Evolutionary conservation across 1,139 yeast genomes (phyloP).

Genomic region (Suhomyces guaymorum): DNA sequence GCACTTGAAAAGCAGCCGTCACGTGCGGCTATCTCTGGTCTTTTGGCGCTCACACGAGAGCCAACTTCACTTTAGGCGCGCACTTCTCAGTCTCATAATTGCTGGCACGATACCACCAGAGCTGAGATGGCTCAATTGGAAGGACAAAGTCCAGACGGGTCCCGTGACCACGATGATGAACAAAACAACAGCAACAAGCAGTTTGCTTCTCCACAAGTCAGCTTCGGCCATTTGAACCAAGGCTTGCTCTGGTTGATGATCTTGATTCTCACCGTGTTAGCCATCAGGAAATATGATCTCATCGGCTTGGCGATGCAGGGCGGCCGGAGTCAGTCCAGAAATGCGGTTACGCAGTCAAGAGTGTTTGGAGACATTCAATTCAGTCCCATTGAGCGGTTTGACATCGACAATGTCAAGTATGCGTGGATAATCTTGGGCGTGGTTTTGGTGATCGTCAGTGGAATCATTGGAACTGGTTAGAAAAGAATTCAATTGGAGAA

Average conservation of each 20-base stretch:
- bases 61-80: too few relatives aligned
- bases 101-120: too few relatives aligned
- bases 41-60: too few relatives aligned
- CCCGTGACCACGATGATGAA: not conserved
- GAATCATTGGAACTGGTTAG: slow-evolving; percentile 6
- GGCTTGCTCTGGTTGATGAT: slow-evolving; percentile 5
- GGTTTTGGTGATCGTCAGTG: slow-evolving; percentile 1
- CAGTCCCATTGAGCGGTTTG: slow-evolving; percentile 28
- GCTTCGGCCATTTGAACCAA: too few relatives aligned
- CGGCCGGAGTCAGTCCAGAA: not conserved
- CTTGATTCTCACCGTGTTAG: slow-evolving; percentile 6
- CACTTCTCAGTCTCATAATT: too few relatives aligned
- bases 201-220: too few relatives aligned
- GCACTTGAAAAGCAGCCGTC: not conserved
- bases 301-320: slow-evolving; percentile 1
- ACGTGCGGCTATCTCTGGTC: not conserved
- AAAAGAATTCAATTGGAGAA: not conserved
- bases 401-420: slow-evolving; percentile 23
- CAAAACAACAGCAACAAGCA: not conserved
- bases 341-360: too few relatives aligned
- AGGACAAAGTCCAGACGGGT: not conserved
- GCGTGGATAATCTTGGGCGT: slow-evolving; percentile 19
- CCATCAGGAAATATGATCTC: slow-evolving; percentile 7
- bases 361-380: slow-evolving; percentile 20
- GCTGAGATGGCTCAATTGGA: not conserved